Evolutionary conservation across 495 filamentous ascomycete genomes (phyloP).

Genomic region (Penicillium dipodomyicola): DNA sequence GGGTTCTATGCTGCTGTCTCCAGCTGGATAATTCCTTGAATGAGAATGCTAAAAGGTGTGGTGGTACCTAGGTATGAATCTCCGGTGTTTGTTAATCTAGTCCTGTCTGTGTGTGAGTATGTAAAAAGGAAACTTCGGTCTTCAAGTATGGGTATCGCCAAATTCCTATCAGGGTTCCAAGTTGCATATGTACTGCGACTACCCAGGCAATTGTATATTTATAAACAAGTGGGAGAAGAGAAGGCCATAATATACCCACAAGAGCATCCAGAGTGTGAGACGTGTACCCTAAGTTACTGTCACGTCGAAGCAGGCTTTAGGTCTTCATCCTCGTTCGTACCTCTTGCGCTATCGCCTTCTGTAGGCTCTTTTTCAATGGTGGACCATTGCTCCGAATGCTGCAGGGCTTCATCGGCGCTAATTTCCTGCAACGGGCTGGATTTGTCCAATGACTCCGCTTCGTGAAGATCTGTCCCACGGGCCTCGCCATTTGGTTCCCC

Average conservation of each 20-base stretch:
- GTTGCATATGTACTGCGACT: slow-evolving; percentile 2
- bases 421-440: slow-evolving; percentile 32
- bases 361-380: slow-evolving; percentile 30
- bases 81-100: not conserved
- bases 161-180: slow-evolving; percentile 6
- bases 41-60: not conserved
- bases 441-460: slow-evolving; percentile 10
- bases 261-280: not conserved
- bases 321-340: not conserved
- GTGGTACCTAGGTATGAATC: not conserved
- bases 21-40: slow-evolving; percentile 4
- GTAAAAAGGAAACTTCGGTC: not conserved
- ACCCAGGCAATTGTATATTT: slow-evolving; percentile 2
- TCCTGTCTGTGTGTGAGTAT: not conserved
- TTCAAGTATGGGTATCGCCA: slow-evolving; percentile 7
- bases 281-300: not conserved
- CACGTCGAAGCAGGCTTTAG: not conserved
- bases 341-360: slow-evolving; percentile 3
- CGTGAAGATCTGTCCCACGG: slow-evolving; percentile 11
- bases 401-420: slow-evolving; percentile 35
- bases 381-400: slow-evolving; percentile 41
- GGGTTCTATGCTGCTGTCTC: slow-evolving; percentile 22
- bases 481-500: slow-evolving; percentile 23
- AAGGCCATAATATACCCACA: not conserved
- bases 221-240: slow-evolving; percentile 3